Evolutionary conservation across 495 filamentous ascomycete species (phyloP), one percentile per base, ranked within the genome.

Genomic region (Daldinia concentrica): DNA sequence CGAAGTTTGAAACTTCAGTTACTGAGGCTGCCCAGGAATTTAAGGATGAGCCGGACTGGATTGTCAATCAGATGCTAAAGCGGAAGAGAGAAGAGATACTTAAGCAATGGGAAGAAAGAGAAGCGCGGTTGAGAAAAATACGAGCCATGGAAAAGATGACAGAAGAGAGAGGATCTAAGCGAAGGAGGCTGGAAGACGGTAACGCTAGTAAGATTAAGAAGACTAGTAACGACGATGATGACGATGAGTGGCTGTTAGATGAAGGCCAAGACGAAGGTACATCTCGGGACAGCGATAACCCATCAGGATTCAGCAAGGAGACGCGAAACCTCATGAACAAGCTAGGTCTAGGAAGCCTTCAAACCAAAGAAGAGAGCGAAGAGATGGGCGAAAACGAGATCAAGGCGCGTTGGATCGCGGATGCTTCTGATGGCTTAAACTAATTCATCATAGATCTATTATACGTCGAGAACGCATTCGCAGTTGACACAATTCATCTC

Each of bases 401-500:
- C 19, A 94, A 93, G 80, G 88, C 87, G 34, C 6, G 66, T 65
- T 36, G 41, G 43, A 37, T 60, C 19, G 29, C 56, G 54, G 5
- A 36, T 67, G 34, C 64, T 36, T 32, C 11, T 57, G 1, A 26
- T 32, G 9, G 17, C 29, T 15, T 34, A 22, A 6, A 7, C 65
- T 73, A 52, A 73, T 43, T 19, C 37, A 37, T 15, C n/a, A 37
- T 59, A 89, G 85, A 92, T 99, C 27, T 97, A 92, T 78, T 98
- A 92, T 78, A 97, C 94, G 64, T 98, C 95, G 14, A 85, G 95
- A 72, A 99, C 95, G 1, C 95, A 99, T 74, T 98, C 95, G 0
- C 95, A 99, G 74, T 80, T 98, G 19, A 91, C 91, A 4, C 95
- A 99, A 79, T 98, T 99, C 75, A 90, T 94, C n/a, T 88, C 90